These are phyloP conservation scores for Naumovozyma baii DNA, from an alignment of 805 yeast species.

Conservation along the genomic window DNA sequence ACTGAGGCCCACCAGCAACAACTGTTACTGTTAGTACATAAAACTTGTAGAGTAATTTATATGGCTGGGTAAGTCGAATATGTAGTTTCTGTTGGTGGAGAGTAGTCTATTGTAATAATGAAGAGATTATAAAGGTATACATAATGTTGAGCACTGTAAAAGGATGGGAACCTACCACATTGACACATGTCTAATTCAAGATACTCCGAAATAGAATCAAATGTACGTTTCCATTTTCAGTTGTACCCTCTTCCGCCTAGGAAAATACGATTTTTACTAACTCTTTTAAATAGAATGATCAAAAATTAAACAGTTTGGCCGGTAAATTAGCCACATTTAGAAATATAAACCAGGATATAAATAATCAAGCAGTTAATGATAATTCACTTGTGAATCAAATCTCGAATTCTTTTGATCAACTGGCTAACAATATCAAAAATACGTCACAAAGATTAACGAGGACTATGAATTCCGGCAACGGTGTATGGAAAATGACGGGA, in stretches of 20 bases:
- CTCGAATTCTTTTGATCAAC: slow-evolving; percentile 41
- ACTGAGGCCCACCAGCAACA: too few relatives aligned
- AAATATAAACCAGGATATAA: slow-evolving; percentile 57
- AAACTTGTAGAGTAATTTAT: too few relatives aligned
- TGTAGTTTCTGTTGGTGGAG: too few relatives aligned
- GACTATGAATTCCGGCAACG: slow-evolving; percentile 49
- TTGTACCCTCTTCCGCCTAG: not conserved
- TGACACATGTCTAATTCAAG: slow-evolving; percentile 27
- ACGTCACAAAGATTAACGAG: slow-evolving; percentile 45
- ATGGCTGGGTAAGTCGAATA: too few relatives aligned
- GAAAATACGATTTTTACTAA: not conserved
- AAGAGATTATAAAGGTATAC: too few relatives aligned
- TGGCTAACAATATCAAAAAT: slow-evolving; percentile 41
- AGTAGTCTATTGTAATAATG: too few relatives aligned
- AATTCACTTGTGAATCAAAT: slow-evolving; percentile 33
- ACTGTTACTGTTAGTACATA: too few relatives aligned
- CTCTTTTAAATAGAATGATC: slow-evolving; percentile 41
- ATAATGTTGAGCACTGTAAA: too few relatives aligned
- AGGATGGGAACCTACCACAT: too few relatives aligned
- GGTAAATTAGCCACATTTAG: slow-evolving; percentile 55
- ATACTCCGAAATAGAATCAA: slow-evolving; percentile 25
- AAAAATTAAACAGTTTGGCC: slow-evolving; percentile 52
- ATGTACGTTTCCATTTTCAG: slow-evolving; percentile 7
- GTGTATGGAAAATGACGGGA: slow-evolving; percentile 50
- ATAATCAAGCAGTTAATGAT: slow-evolving; percentile 52